phyloP scores from a whole-genome alignment of 345 rosid species.

The Pistacia integerrima region DNA sequence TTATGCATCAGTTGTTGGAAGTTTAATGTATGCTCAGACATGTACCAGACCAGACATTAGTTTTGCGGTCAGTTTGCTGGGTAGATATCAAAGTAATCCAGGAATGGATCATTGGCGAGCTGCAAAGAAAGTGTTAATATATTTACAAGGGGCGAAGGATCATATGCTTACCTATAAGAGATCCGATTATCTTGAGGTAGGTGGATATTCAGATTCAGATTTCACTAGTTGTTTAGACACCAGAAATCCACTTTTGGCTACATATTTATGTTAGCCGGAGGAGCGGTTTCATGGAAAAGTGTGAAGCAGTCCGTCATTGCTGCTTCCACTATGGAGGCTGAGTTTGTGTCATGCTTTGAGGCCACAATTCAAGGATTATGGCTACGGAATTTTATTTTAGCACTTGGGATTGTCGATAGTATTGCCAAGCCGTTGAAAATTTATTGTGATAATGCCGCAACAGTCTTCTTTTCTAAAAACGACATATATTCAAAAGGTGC shows the following conservation, averaged over 20 bases:
- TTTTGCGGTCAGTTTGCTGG: background rate
- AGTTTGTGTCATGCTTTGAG: background rate
- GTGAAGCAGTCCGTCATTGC: background rate
- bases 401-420: background rate
- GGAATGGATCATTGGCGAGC: background rate
- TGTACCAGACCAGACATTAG: background rate
- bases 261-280: conserved; percentile 7
- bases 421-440: too few relatives aligned
- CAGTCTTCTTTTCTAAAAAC: too few relatives aligned
- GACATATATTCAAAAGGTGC: background rate
- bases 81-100: background rate
- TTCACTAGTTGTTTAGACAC: background rate
- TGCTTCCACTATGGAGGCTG: background rate
- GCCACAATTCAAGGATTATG: background rate
- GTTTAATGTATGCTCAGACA: background rate
- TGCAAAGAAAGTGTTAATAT: background rate
- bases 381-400: background rate
- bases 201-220: conserved; percentile 9
- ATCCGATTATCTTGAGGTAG: conserved; percentile 2
- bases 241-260: conserved; percentile 15
- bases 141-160: background rate
- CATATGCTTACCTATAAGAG: background rate
- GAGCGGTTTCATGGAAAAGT: conserved; percentile 18
- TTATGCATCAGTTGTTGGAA: background rate
- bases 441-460: too few relatives aligned